Conservation (phyloP, 805 yeast genomes). For the Saccharomycopsis fodiens region DNA sequence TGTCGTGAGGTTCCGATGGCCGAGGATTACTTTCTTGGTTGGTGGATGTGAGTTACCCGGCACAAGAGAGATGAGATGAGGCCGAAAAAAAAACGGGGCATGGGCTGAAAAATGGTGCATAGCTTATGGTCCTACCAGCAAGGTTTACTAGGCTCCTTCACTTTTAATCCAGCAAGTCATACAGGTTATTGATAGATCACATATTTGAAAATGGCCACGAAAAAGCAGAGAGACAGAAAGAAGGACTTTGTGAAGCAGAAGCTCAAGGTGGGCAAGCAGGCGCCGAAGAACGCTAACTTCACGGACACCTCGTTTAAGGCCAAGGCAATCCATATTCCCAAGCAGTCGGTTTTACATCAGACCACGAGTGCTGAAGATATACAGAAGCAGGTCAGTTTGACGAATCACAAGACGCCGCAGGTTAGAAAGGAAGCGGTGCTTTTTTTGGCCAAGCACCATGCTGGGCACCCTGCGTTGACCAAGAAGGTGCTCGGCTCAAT, state of each 20-base stretch:
- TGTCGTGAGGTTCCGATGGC: too few relatives aligned
- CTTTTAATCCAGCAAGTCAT: too few relatives aligned
- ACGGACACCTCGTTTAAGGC: constrained; percentile 85
- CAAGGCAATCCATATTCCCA: constrained; percentile 28
- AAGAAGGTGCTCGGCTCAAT: constrained; percentile 10
- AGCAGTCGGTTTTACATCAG: constrained; percentile 12
- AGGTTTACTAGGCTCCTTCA: too few relatives aligned
- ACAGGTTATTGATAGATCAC: too few relatives aligned
- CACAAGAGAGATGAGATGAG: too few relatives aligned
- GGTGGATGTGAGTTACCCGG: too few relatives aligned
- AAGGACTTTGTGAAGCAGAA: constrained; percentile 74
- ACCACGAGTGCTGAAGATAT: constrained; percentile 14
- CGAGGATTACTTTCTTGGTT: neutral
- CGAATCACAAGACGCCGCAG: constrained; percentile 18
- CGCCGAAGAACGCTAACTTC: constrained; percentile 59
- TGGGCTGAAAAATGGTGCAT: too few relatives aligned
- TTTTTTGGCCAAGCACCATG: constrained; percentile 9
- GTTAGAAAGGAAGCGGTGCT: constrained; percentile 19
- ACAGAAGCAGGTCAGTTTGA: constrained; percentile 14
- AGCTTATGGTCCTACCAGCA: too few relatives aligned
- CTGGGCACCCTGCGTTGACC: constrained; percentile 16
- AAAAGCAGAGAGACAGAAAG: constrained; percentile 53
- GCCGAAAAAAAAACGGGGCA: too few relatives aligned
- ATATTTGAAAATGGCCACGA: constrained; percentile 36
- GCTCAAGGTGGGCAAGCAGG: constrained; percentile 81